Evolutionary conservation across 192 early-diverging fungal species (phyloP).

Genomic region (Podila verticillata): DNA sequence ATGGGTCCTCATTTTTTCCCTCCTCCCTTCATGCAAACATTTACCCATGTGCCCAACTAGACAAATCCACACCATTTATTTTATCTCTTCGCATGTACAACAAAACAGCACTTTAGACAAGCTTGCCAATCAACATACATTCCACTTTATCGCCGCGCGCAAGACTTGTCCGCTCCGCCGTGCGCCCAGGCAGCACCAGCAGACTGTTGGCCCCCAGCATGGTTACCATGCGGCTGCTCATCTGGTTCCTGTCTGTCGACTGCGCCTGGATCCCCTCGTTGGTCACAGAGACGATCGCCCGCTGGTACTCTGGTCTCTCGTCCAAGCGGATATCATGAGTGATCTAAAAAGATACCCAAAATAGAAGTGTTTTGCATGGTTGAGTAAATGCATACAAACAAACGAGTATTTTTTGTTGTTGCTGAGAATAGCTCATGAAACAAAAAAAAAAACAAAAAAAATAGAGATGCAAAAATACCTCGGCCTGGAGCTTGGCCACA

Average conservation of each 20-base stretch:
- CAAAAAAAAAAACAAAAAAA: conserved; percentile 3
- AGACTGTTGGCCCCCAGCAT: conserved; percentile 84
- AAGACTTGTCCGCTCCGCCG: conserved; percentile 26
- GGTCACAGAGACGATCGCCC: conserved; percentile 53
- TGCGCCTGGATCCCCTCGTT: conserved; percentile 53
- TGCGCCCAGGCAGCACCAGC: conserved; percentile 72
- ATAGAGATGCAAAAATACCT: conserved; percentile 53
- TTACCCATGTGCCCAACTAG: too few species aligned
- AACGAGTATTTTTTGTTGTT: too few species aligned
- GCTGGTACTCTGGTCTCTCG: conserved; percentile 76
- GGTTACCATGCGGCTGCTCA: conserved; percentile 81
- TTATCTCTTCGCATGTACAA: not conserved
- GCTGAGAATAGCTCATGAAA: not conserved
- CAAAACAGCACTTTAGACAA: conserved; percentile 20
- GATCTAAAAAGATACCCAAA: conserved; percentile 43
- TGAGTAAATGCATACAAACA: not conserved
- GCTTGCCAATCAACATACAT: conserved; percentile 63
- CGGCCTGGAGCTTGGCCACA: conserved; percentile 63
- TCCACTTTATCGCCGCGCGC: conserved; percentile 56
- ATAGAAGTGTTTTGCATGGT: too few species aligned
- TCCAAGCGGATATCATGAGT: conserved; percentile 66
- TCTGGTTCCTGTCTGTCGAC: conserved; percentile 77
- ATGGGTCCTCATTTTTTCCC: not conserved
- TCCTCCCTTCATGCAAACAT: not conserved
- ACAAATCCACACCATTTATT: too few species aligned